Evolutionary conservation across 176 grass and related monocot species (phyloP).

Genomic region (Alopecurus myosuroides): DNA sequence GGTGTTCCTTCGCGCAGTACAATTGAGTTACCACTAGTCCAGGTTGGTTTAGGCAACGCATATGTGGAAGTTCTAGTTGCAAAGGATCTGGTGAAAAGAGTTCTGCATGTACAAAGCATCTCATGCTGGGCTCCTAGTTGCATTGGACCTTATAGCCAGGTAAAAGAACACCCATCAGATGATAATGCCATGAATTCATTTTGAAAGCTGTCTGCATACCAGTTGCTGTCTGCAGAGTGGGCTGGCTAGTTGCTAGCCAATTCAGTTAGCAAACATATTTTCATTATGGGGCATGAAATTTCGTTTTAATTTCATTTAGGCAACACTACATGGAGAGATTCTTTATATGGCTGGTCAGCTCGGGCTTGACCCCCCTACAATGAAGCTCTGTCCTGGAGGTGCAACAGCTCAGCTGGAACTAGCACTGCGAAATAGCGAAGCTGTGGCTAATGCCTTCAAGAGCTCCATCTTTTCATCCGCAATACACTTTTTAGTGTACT

Average conservation of each 20-base stretch:
- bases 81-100: conserved; percentile 68
- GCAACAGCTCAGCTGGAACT: conserved; percentile 58
- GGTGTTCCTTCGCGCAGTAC: conserved; percentile 95
- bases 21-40: conserved; percentile 70
- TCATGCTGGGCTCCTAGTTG: conserved; percentile 99
- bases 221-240: neutral
- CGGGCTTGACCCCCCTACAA: conserved; percentile 79
- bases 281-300: neutral
- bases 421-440: conserved; percentile 74
- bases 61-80: conserved; percentile 85
- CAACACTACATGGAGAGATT: conserved; percentile 68
- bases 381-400: conserved; percentile 66
- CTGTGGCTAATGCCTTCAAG: conserved; percentile 69
- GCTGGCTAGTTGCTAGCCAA: neutral
- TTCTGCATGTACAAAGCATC: conserved; percentile 98
- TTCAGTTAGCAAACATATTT: neutral
- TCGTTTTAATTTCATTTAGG: conserved; percentile 41
- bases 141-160: conserved; percentile 98
- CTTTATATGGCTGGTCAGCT: conserved; percentile 94
- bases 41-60: conserved; percentile 57
- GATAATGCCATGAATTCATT: neutral
- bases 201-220: neutral
- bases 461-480: conserved; percentile 67
- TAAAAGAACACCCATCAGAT: conserved; percentile 13
- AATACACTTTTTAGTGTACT: conserved; percentile 80